Conservation (phyloP, 306 rosid genomes). For the Castanospermum australe region DNA sequence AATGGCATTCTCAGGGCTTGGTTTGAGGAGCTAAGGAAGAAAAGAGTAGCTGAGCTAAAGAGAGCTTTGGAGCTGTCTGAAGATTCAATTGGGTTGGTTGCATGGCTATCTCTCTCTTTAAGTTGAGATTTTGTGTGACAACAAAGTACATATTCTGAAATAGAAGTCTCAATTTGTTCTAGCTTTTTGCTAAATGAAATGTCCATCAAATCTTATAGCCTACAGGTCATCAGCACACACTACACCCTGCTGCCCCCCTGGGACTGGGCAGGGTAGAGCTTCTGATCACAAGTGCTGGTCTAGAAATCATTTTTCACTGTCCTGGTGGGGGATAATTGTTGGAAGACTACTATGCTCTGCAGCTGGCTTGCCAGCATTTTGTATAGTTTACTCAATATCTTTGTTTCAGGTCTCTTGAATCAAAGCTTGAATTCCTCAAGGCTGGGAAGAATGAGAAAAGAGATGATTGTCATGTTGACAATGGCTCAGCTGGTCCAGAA, state of each 20-base stretch:
- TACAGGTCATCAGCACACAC: not conserved
- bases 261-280: not conserved
- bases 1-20: constrained; percentile 47
- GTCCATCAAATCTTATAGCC: not conserved
- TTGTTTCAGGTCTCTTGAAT: constrained; percentile 58
- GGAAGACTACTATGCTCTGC: not conserved
- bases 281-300: not conserved
- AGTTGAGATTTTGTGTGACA: not conserved
- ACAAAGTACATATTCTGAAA: not conserved
- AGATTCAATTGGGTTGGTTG: constrained; percentile 73
- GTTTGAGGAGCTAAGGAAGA: constrained; percentile 73
- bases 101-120: not conserved
- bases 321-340: not conserved
- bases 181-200: not conserved
- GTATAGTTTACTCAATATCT: not conserved
- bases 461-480: constrained; percentile 27
- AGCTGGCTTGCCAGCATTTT: not conserved
- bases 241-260: not conserved
- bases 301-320: not conserved
- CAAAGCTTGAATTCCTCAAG: constrained; percentile 56
- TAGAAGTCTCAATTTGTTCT: not conserved
- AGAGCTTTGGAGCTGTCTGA: constrained; percentile 61
- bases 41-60: constrained; percentile 65
- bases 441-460: constrained; percentile 40
- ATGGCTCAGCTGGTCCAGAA: constrained; percentile 41